These are phyloP conservation scores for Cymodocea nodosa DNA, from an alignment of 116 monocot genomes.

Conservation along the genomic window DNA sequence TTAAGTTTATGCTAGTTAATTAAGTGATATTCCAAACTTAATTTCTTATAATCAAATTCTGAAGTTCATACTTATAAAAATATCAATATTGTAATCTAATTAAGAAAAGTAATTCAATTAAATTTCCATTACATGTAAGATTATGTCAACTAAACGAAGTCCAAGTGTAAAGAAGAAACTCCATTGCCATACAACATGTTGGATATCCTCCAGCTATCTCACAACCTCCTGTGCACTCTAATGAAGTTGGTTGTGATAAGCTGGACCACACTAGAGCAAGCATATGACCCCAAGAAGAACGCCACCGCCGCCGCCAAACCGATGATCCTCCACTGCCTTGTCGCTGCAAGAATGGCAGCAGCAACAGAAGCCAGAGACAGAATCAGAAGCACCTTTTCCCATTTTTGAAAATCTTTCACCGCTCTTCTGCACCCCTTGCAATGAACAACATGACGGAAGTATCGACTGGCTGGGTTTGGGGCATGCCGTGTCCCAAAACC, in stretches of 20 bases:
- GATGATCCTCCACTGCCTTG: constrained; percentile 32
- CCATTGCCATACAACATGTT: no score
- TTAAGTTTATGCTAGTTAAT: no score
- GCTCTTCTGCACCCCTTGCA: constrained; percentile 46
- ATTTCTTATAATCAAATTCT: no score
- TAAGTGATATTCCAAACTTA: no score
- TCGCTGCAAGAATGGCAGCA: constrained; percentile 32
- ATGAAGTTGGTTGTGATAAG: constrained; percentile 41
- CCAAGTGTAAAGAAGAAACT: no score
- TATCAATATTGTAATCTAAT: no score
- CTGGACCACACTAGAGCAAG: constrained; percentile 11
- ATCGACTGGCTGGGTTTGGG: constrained; percentile 37
- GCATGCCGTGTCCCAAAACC: constrained; percentile 27
- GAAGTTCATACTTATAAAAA: no score
- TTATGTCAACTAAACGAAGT: no score
- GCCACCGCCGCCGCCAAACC: constrained; percentile 13
- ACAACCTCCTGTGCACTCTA: constrained; percentile 46
- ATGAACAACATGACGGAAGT: constrained; percentile 68
- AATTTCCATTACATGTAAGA: no score
- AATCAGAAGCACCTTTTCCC: constrained; percentile 23
- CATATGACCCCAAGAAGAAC: constrained; percentile 15
- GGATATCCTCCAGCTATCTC: not conserved
- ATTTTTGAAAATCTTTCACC: constrained; percentile 19
- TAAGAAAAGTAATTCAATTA: no score
- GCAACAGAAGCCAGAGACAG: constrained; percentile 15